A percentile compares a stretch with the other conserved stretches of the same genome.
Evolutionary conservation across 495 filamentous ascomycete species (phyloP).

Genomic region (Xylaria intraflava): DNA sequence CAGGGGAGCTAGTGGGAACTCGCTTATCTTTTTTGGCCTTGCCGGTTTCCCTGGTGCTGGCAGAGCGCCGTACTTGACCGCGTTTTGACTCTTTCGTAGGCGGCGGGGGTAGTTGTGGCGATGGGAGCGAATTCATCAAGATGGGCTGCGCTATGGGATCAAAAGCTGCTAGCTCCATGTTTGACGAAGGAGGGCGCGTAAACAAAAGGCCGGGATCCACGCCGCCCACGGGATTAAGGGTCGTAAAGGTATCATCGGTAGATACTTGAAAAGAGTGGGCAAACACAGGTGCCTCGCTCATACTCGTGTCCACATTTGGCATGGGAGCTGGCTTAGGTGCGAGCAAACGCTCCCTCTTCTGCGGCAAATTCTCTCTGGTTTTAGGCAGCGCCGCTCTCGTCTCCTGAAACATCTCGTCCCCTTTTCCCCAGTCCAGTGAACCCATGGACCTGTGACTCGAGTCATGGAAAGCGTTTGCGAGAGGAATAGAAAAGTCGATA

Average conservation of each 20-base stretch:
- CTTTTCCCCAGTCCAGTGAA: conserved; percentile 45
- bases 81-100: conserved; percentile 23
- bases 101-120: conserved; percentile 20
- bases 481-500: conserved; percentile 44
- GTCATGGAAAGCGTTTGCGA: conserved; percentile 31
- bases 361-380: conserved; percentile 22
- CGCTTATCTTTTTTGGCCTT: conserved; percentile 33
- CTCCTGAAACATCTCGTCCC: conserved; percentile 41
- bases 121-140: conserved; percentile 19
- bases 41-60: conserved; percentile 34
- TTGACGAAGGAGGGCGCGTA: conserved; percentile 40
- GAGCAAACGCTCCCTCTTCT: conserved; percentile 27
- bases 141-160: conserved; percentile 28
- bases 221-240: conserved; percentile 28
- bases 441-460: conserved; percentile 32
- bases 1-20: conserved; percentile 48
- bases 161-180: conserved; percentile 33
- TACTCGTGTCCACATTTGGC: conserved; percentile 29
- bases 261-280: conserved; percentile 31
- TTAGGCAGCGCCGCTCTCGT: conserved; percentile 26
- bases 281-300: conserved; percentile 33
- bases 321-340: conserved; percentile 34
- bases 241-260: conserved; percentile 38
- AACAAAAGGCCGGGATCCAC: conserved; percentile 43
- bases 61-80: conserved; percentile 34